Conservation (phyloP, 345 rosid genomes). For the Heritiera fomes region DNA sequence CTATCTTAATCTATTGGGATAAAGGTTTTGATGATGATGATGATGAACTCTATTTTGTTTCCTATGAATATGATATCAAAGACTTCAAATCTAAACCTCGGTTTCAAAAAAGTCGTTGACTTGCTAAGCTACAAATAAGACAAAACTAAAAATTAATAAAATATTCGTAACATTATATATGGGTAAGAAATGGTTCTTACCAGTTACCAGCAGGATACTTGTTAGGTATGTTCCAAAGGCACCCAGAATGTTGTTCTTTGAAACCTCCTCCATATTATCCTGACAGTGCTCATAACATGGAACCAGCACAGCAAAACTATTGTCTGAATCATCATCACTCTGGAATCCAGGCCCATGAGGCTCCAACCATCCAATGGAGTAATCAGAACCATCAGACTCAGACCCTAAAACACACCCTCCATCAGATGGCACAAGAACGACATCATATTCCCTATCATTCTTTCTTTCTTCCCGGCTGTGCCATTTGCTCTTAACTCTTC, state of each 20-base stretch:
- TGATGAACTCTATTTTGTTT: neutral
- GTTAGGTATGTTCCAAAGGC: conserved; percentile 45
- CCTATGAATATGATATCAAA: neutral
- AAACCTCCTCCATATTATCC: conserved; percentile 34
- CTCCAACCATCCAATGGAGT: conserved; percentile 79
- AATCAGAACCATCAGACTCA: conserved; percentile 71
- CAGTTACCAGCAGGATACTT: conserved; percentile 46
- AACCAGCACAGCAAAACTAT: conserved; percentile 74
- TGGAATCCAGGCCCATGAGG: conserved; percentile 72
- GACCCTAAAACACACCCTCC: conserved; percentile 75
- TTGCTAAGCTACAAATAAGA: neutral
- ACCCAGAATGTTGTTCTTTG: conserved; percentile 37
- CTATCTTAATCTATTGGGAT: no score
- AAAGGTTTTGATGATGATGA: neutral
- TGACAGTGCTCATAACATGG: conserved; percentile 46
- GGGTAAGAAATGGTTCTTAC: conserved; percentile 18
- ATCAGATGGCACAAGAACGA: conserved; percentile 77
- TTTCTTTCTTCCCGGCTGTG: conserved; percentile 65
- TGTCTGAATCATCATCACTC: conserved; percentile 58
- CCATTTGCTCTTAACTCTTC: conserved; percentile 64
- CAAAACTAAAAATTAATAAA: neutral
- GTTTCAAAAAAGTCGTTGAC: neutral
- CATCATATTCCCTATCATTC: conserved; percentile 65
- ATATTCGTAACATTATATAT: neutral
- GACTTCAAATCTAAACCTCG: neutral